Conservation (phyloP, 371 early-diverging fungal genomes). For the Lichtheimia ornata region DNA sequence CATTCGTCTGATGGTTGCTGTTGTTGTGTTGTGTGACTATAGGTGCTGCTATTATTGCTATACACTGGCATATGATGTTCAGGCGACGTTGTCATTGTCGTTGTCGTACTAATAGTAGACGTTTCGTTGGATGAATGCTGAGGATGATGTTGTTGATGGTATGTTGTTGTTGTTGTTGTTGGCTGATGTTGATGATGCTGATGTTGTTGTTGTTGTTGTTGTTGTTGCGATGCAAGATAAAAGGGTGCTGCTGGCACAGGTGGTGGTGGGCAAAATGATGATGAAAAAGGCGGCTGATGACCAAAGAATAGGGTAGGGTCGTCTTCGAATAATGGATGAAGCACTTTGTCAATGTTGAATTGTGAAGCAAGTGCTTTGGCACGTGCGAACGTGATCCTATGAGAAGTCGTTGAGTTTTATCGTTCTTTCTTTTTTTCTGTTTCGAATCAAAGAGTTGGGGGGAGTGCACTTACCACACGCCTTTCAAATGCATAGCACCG, state of each 20-base stretch:
- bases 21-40: background rate
- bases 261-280: constrained; percentile 4
- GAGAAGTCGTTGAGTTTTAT: constrained; percentile 73
- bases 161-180: background rate
- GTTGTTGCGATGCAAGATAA: constrained; percentile 13
- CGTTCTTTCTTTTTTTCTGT: constrained; percentile 64
- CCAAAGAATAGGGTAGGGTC: constrained; percentile 52
- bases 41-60: background rate
- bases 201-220: constrained; percentile 7
- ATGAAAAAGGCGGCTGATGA: background rate
- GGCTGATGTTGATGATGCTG: background rate
- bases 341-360: constrained; percentile 61
- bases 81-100: background rate
- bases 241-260: constrained; percentile 3
- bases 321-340: constrained; percentile 71
- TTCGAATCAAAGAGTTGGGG: background rate
- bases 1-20: constrained; percentile 10
- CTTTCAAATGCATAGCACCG: constrained; percentile 86
- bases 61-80: background rate
- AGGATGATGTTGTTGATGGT: constrained; percentile 1
- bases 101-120: too few relatives aligned
- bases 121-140: background rate
- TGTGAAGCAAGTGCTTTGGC: constrained; percentile 64
- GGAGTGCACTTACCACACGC: constrained; percentile 69
- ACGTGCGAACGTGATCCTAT: constrained; percentile 65